These are phyloP conservation scores for Yarrowia sp. DNA, from an alignment of 805 yeast species.

Conservation along the genomic window DNA sequence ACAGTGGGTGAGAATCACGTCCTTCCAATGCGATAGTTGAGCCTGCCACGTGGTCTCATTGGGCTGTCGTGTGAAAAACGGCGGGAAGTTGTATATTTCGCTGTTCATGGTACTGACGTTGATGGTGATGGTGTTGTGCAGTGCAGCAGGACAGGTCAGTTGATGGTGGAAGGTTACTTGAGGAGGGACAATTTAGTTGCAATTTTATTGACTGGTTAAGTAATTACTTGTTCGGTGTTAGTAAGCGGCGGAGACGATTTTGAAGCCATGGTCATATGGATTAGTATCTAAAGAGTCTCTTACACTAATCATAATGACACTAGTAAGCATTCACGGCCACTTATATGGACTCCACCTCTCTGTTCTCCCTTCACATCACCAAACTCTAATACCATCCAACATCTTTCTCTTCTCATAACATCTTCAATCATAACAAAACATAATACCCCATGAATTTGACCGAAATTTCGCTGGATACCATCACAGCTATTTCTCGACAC, in stretches of 20 bases:
- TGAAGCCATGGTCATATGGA: too few species aligned
- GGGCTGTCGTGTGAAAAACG: conserved; percentile 88
- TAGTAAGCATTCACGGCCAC: too few species aligned
- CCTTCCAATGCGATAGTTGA: conserved; percentile 81
- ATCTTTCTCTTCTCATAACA: neutral
- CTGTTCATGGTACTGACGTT: conserved; percentile 51
- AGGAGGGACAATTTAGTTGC: too few species aligned
- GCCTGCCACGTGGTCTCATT: conserved; percentile 77
- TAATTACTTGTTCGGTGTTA: too few species aligned
- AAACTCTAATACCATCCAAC: neutral
- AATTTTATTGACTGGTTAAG: too few species aligned
- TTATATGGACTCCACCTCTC: too few species aligned
- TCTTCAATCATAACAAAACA: neutral
- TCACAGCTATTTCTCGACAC: conserved; percentile 15
- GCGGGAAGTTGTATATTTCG: conserved; percentile 78
- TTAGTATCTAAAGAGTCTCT: too few species aligned
- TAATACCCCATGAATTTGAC: conserved; percentile 16
- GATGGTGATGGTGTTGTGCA: conserved; percentile 30
- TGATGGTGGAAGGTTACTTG: neutral
- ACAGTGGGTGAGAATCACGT: conserved; percentile 68
- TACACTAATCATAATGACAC: too few species aligned
- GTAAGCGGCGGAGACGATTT: neutral
- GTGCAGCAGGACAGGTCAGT: conserved; percentile 11
- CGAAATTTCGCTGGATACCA: conserved; percentile 23
- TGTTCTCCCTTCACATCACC: too few species aligned